Conservation (phyloP, 768 basidiomycete genomes). For the Tylopilus cervinicoccineus region DNA sequence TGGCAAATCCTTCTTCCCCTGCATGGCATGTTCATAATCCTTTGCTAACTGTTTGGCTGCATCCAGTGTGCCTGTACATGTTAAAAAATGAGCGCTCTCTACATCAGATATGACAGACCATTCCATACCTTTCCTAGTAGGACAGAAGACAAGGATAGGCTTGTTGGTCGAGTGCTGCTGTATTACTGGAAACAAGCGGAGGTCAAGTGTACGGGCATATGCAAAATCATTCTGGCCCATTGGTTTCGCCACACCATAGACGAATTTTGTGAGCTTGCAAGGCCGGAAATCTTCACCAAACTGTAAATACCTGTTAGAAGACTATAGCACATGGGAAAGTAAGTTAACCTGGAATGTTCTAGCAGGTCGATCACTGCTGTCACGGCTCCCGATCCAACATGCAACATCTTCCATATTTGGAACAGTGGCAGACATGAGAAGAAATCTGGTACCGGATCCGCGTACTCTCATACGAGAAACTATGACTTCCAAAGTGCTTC, state of each 20-base stretch:
- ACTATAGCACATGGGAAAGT: neutral
- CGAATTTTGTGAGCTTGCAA: conserved; percentile 69
- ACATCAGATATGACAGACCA: neutral
- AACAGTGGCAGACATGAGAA: conserved; percentile 90
- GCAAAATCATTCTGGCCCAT: conserved; percentile 74
- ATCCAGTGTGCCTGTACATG: conserved; percentile 46
- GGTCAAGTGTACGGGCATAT: conserved; percentile 68
- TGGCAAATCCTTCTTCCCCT: conserved; percentile 49
- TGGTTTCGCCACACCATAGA: conserved; percentile 64
- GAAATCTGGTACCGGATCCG: conserved; percentile 68
- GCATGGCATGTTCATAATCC: conserved; percentile 58
- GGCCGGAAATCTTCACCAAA: conserved; percentile 93
- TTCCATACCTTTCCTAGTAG: conserved; percentile 75
- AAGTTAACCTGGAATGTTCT: conserved; percentile 61
- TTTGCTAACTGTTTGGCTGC: conserved; percentile 78
- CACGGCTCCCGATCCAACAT: conserved; percentile 67
- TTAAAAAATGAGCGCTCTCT: neutral
- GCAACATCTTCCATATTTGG: conserved; percentile 93
- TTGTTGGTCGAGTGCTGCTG: conserved; percentile 72
- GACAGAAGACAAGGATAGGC: conserved; percentile 84
- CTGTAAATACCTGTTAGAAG: conserved; percentile 35
- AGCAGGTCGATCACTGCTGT: conserved; percentile 41
- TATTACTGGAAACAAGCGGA: conserved; percentile 67
- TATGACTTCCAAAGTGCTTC: conserved; percentile 93
- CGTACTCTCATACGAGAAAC: conserved; percentile 86